phyloP scores from a whole-genome alignment of 371 early-diverging fungal genomes.

The Mortierella sp. region DNA sequence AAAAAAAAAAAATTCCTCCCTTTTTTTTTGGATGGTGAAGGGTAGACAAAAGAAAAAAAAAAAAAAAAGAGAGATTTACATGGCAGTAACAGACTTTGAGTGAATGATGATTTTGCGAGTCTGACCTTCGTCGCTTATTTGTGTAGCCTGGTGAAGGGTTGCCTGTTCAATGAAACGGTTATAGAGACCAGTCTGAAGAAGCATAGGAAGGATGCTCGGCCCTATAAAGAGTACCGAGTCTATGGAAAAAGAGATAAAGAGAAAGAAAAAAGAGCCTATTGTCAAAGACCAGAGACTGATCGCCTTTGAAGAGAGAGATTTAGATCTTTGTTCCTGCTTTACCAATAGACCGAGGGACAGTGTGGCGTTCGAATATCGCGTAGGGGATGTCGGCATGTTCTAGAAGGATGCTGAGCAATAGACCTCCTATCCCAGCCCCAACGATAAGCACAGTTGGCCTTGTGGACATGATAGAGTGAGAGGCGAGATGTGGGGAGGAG shows the following conservation, averaged over 20 bases:
- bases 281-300: too few relatives aligned
- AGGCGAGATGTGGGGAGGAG: too few relatives aligned
- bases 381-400: constrained; percentile 10
- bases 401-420: constrained; percentile 6
- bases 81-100: neutral
- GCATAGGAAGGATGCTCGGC: constrained; percentile 3
- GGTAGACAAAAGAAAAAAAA: too few relatives aligned
- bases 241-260: neutral
- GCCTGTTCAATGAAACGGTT: neutral
- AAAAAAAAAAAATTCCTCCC: neutral
- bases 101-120: neutral
- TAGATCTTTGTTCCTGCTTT: too few relatives aligned
- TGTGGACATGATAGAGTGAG: too few relatives aligned
- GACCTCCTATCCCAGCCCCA: constrained; percentile 12
- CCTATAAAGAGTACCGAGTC: neutral
- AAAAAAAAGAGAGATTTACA: neutral
- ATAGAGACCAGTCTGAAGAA: constrained; percentile 12
- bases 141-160: too few relatives aligned
- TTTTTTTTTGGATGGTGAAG: too few relatives aligned
- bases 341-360: too few relatives aligned
- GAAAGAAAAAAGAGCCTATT: neutral
- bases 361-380: constrained; percentile 11
- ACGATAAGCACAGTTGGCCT: constrained; percentile 6
- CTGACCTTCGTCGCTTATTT: too few relatives aligned
- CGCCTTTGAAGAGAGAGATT: too few relatives aligned